Conservation (phyloP, 2,329 filamentous ascomycete species). For the Corniculantispora saksenae region DNA sequence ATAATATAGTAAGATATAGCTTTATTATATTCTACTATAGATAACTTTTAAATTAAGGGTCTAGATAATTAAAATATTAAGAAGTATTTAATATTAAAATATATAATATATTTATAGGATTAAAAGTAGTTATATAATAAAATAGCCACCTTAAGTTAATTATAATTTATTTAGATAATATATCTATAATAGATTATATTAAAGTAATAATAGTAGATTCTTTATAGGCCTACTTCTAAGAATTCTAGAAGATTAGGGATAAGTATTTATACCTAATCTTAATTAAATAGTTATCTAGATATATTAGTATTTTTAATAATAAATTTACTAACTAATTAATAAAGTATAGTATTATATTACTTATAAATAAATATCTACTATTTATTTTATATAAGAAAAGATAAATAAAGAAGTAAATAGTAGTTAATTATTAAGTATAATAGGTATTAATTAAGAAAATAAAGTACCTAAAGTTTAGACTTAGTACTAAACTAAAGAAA, state of each 20-base stretch:
- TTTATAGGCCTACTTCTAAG: neutral
- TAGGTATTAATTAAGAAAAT: neutral
- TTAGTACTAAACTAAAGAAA: neutral
- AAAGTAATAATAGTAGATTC: neutral
- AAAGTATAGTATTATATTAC: neutral
- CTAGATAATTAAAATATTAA: neutral
- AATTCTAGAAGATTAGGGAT: neutral
- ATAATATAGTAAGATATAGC: neutral
- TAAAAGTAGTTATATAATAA: neutral
- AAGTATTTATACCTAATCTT: neutral
- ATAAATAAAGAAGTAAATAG: neutral
- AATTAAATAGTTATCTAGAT: neutral
- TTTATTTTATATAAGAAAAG: neutral
- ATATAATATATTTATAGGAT: neutral
- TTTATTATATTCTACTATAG: neutral
- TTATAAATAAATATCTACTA: neutral
- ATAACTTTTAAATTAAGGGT: neutral
- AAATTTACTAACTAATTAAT: neutral
- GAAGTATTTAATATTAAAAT: neutral
- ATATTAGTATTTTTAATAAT: neutral
- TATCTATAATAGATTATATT: neutral
- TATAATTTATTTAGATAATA: constrained; percentile 1
- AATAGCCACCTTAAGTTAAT: neutral
- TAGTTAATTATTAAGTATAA: neutral
- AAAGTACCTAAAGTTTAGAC: neutral